Conservation (phyloP, 257 asterid genomes). For the Craterostigma plantagineum region DNA sequence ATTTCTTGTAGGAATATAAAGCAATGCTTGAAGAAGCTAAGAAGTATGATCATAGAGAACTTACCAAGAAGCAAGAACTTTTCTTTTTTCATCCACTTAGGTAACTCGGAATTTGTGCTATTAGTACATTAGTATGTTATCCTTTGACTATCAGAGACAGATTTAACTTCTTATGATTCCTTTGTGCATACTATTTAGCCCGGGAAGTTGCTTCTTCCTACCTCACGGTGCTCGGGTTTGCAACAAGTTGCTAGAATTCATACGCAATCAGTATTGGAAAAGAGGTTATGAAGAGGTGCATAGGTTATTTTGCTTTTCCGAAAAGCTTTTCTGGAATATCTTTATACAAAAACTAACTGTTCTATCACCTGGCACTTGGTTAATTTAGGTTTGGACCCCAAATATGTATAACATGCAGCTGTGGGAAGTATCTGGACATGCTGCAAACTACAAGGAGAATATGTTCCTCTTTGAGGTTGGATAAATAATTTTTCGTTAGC, state of each 20-base stretch:
- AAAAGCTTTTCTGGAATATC: too few relatives aligned
- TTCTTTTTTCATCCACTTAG: constrained; percentile 95
- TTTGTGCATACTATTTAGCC: constrained; percentile 32
- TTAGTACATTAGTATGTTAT: background rate
- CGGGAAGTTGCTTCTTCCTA: constrained; percentile 96
- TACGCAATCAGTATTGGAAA: constrained; percentile 62
- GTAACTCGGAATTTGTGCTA: constrained; percentile 14
- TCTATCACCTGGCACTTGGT: constrained; percentile 10
- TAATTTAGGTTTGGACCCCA: constrained; percentile 69
- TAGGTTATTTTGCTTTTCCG: too few relatives aligned
- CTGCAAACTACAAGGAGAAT: constrained; percentile 96
- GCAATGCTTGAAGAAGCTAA: constrained; percentile 91
- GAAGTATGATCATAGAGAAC: constrained; percentile 95
- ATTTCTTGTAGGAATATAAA: constrained; percentile 57
- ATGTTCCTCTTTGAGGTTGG: constrained; percentile 90
- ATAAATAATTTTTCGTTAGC: background rate
- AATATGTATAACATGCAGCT: constrained; percentile 94
- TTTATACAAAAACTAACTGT: background rate
- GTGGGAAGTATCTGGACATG: constrained; percentile 99
- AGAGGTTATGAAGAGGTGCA: constrained; percentile 93
- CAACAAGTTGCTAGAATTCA: constrained; percentile 77
- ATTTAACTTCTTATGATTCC: constrained; percentile 7
- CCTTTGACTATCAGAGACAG: background rate
- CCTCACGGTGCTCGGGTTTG: constrained; percentile 90
- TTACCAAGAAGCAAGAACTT: constrained; percentile 88